Evolutionary conservation across 495 filamentous ascomycete genomes (phyloP).

Genomic region (Bacidia gigantensis): DNA sequence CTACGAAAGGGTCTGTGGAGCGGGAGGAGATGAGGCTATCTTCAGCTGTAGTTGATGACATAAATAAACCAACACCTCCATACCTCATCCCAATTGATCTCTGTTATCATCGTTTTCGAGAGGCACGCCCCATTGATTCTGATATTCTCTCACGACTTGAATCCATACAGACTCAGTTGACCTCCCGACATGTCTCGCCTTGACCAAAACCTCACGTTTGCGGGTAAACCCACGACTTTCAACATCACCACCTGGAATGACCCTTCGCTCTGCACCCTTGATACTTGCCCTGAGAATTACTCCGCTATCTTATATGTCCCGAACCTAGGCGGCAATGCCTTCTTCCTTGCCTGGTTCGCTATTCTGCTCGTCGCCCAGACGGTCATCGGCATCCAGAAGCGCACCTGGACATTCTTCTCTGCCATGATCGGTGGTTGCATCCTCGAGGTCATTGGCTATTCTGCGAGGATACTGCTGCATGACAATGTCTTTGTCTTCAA

Average conservation of each 20-base stretch:
- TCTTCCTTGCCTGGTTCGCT: conserved; percentile 24
- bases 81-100: no score
- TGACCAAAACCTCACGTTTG: not conserved
- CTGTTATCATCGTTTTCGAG: no score
- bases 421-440: conserved; percentile 20
- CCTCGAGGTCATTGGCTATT: conserved; percentile 28
- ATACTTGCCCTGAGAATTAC: conserved; percentile 26
- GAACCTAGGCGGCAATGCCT: conserved; percentile 25
- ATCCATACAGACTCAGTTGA: not conserved
- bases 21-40: no score
- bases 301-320: conserved; percentile 25
- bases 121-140: not conserved
- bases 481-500: conserved; percentile 24
- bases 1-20: no score
- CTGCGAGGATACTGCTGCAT: conserved; percentile 21
- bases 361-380: conserved; percentile 20
- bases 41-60: no score
- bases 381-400: conserved; percentile 18
- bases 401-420: conserved; percentile 22
- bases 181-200: not conserved
- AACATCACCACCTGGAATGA: conserved; percentile 6
- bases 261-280: conserved; percentile 23
- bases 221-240: not conserved
- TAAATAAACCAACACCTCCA: no score
- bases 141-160: not conserved